phyloP scores from a whole-genome alignment of 139 green algal species.

The Eudorina sp. region DNA sequence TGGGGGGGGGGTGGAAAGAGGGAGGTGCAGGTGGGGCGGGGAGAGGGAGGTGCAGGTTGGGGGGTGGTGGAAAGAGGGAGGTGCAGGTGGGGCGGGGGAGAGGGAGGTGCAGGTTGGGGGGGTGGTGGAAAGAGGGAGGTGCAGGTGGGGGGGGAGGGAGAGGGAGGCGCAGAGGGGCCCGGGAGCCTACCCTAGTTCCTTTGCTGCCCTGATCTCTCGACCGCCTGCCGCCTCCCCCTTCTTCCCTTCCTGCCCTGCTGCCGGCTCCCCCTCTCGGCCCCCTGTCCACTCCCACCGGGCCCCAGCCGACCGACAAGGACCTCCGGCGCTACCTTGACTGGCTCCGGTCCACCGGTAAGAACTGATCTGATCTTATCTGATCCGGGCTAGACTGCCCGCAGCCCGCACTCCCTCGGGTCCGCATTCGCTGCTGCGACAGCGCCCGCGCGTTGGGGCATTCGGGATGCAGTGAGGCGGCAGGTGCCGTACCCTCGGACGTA shows the following conservation, averaged over 20 bases:
- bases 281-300: neutral
- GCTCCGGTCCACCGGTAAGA: conserved; percentile 72
- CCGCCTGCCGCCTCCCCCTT: neutral
- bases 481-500: neutral
- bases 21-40: neutral
- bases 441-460: neutral
- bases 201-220: too few species aligned
- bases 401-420: neutral
- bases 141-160: neutral
- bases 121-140: too few species aligned
- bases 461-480: too few species aligned
- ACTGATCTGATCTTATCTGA: too few species aligned
- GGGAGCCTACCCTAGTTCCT: neutral
- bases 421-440: neutral
- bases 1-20: conserved; percentile 67
- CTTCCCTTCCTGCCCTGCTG: neutral
- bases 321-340: conserved; percentile 76
- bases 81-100: neutral
- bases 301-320: conserved; percentile 81
- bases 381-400: conserved; percentile 54
- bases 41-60: neutral
- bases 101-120: too few species aligned
- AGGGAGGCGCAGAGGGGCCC: neutral
- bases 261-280: too few species aligned
- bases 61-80: neutral